Conservation (phyloP, 768 basidiomycete genomes). For the Scleroderma bovista region DNA sequence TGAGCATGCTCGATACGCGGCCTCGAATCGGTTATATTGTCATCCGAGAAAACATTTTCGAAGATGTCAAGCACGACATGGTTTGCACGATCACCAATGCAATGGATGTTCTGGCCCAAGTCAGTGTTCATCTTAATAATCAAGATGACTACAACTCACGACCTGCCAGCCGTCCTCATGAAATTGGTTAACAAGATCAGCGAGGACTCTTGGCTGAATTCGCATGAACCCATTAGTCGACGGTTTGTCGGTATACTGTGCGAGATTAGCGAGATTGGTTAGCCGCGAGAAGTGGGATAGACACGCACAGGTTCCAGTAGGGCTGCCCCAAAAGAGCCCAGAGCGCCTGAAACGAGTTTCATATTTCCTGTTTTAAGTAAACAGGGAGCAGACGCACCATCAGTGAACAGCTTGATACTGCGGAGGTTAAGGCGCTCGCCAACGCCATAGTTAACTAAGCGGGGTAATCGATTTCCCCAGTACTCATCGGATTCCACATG, state of each 20-base stretch:
- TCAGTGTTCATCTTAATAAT: not conserved
- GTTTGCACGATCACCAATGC: slow-evolving; percentile 87
- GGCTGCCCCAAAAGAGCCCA: slow-evolving; percentile 92
- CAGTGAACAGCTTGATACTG: slow-evolving; percentile 70
- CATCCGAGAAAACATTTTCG: slow-evolving; percentile 47
- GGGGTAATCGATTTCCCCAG: slow-evolving; percentile 61
- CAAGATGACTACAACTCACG: slow-evolving; percentile 39
- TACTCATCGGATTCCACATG: slow-evolving; percentile 47
- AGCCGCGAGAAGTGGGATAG: not conserved
- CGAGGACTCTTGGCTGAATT: slow-evolving; percentile 46
- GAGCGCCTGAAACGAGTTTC: slow-evolving; percentile 50
- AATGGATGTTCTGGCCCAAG: slow-evolving; percentile 69
- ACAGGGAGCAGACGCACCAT: slow-evolving; percentile 42
- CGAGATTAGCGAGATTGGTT: not conserved
- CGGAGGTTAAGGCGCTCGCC: slow-evolving; percentile 50
- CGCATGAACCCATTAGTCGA: slow-evolving; percentile 67
- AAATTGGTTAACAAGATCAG: slow-evolving; percentile 51
- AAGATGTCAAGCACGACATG: slow-evolving; percentile 78
- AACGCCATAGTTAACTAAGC: slow-evolving; percentile 53
- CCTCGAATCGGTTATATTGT: slow-evolving; percentile 40
- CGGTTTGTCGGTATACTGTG: slow-evolving; percentile 68
- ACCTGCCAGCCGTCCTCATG: slow-evolving; percentile 80
- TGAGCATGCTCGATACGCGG: slow-evolving; percentile 93
- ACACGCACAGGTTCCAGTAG: slow-evolving; percentile 55
- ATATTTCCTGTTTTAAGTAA: not conserved